Evolutionary conservation across 805 yeast genomes (phyloP).

Genomic region (Debaryomyces hansenii): DNA sequence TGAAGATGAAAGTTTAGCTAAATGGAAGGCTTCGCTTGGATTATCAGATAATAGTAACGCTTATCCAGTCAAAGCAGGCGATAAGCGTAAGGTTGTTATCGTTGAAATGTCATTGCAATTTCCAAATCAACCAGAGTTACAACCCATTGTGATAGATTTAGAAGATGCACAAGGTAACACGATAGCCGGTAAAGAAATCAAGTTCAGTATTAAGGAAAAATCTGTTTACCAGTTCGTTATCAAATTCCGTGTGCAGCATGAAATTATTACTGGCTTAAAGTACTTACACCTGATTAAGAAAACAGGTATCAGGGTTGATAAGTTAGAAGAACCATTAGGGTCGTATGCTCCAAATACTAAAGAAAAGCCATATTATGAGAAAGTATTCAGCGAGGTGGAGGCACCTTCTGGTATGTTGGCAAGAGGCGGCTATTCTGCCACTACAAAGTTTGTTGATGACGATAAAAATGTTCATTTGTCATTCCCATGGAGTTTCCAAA

Average conservation of each 20-base stretch:
- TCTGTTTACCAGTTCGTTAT: conserved; percentile 70
- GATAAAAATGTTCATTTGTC: conserved; percentile 73
- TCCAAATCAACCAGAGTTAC: conserved; percentile 54
- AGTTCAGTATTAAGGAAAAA: conserved; percentile 77
- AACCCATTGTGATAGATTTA: conserved; percentile 67
- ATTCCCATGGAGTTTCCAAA: conserved; percentile 84
- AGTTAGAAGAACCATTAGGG: conserved; percentile 84
- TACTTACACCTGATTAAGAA: conserved; percentile 84
- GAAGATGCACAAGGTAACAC: conserved; percentile 59
- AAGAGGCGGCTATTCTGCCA: conserved; percentile 81
- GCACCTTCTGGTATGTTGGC: conserved; percentile 91
- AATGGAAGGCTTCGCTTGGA: conserved; percentile 91
- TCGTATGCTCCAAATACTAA: conserved; percentile 86
- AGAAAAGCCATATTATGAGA: conserved; percentile 74
- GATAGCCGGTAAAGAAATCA: conserved; percentile 57
- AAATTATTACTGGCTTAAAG: conserved; percentile 85
- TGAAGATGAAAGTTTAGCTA: conserved; percentile 84
- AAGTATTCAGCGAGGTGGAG: conserved; percentile 59
- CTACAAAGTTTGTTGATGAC: conserved; percentile 82
- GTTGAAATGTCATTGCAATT: conserved; percentile 71
- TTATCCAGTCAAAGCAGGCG: conserved; percentile 68
- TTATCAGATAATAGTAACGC: conserved; percentile 53
- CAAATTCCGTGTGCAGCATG: conserved; percentile 83
- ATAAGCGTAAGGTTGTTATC: conserved; percentile 75
- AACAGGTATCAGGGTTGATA: conserved; percentile 85